Conservation (phyloP, 2,329 filamentous ascomycete genomes). For the Pezicula neosporulosa region DNA sequence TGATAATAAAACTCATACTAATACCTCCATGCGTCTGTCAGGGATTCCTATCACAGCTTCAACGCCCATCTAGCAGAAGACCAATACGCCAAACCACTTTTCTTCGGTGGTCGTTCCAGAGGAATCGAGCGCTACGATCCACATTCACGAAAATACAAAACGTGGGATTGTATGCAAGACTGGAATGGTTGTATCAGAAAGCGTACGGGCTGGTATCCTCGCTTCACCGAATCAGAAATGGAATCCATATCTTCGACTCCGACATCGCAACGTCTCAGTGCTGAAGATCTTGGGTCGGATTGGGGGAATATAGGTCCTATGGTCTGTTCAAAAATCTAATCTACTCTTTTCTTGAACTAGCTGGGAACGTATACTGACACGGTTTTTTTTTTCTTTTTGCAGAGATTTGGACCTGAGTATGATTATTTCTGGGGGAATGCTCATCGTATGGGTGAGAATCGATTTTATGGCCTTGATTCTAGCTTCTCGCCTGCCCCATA, state of each 20-base stretch:
- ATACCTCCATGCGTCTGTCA: constrained; percentile 2
- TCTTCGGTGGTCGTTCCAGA: constrained; percentile 10
- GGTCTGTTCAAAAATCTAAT: constrained; percentile 12
- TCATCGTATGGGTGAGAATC: constrained; percentile 21
- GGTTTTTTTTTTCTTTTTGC: background rate
- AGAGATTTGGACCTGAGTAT: constrained; percentile 23
- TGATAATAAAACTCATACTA: background rate
- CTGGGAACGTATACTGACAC: constrained; percentile 5
- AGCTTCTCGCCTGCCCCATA: constrained; percentile 2
- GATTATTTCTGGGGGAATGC: constrained; percentile 26
- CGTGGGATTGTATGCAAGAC: constrained; percentile 18
- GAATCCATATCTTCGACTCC: constrained; percentile 9
- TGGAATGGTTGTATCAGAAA: constrained; percentile 6
- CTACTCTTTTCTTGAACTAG: no score
- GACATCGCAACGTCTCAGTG: constrained; percentile 7
- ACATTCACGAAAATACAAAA: constrained; percentile 18
- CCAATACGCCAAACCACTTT: background rate
- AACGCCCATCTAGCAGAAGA: constrained; percentile 3
- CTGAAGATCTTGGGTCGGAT: constrained; percentile 16
- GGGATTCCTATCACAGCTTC: constrained; percentile 25
- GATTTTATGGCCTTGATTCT: background rate
- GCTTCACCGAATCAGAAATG: constrained; percentile 19
- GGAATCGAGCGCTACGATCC: constrained; percentile 24
- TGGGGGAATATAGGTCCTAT: constrained; percentile 24
- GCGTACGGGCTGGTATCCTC: constrained; percentile 14